A percentile compares a stretch with the other conserved stretches of the same genome.
Evolutionary conservation across 179 eudicot species (phyloP).

Genomic region (Silene vulgaris): DNA sequence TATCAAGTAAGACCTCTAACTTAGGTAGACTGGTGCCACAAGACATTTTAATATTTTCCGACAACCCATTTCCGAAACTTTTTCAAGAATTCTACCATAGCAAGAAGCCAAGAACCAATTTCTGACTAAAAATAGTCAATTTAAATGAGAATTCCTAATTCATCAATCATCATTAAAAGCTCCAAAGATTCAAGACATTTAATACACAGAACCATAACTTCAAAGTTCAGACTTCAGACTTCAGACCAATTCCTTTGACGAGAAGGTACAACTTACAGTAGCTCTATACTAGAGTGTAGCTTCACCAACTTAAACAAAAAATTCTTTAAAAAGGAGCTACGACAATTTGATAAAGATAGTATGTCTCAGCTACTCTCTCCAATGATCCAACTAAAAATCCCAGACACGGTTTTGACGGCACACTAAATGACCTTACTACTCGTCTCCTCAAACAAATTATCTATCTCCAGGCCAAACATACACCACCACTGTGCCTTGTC

Average conservation of each 20-base stretch:
- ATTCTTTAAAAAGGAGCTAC: not conserved
- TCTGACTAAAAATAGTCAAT: not conserved
- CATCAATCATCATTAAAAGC: not conserved
- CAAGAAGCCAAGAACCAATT: not conserved
- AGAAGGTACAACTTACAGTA: slow-evolving; percentile 7
- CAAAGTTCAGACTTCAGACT: not conserved
- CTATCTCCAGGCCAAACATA: not conserved
- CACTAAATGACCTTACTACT: not conserved
- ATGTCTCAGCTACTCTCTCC: slow-evolving; percentile 11
- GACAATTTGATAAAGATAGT: not conserved
- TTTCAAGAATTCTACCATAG: not conserved
- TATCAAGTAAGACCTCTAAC: not conserved
- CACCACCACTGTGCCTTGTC: not conserved
- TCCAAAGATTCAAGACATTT: not conserved
- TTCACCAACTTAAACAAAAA: not conserved
- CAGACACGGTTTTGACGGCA: not conserved
- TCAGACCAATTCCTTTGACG: slow-evolving; percentile 4
- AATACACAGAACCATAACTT: not conserved
- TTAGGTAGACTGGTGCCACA: not conserved
- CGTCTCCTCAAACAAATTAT: not conserved
- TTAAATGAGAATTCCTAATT: not conserved
- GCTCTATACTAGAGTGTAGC: not conserved
- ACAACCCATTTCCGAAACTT: not conserved
- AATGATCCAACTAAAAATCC: not conserved
- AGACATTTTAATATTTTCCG: not conserved